Evolutionary conservation across 2,329 filamentous ascomycete species (phyloP).

Genomic region (Gremmenia infestans): DNA sequence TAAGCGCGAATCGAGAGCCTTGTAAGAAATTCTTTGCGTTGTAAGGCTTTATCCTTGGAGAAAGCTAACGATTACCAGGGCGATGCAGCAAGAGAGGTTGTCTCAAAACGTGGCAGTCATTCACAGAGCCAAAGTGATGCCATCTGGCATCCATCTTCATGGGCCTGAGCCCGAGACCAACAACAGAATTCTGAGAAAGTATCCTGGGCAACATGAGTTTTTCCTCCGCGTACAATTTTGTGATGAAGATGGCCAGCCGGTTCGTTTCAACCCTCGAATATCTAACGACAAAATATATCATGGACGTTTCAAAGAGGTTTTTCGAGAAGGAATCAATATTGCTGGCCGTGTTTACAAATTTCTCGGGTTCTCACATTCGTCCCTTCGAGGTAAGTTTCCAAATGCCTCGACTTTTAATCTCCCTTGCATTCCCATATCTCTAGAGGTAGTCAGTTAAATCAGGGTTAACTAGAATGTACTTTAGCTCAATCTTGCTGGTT

Average conservation of each 20-base stretch:
- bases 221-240: conserved; percentile 69
- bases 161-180: conserved; percentile 63
- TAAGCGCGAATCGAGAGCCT: conserved; percentile 19
- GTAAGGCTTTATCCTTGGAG: neutral
- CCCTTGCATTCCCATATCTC: too few species aligned
- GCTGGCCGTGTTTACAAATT: conserved; percentile 61
- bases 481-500: conserved; percentile 64
- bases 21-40: neutral
- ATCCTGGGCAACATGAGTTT: conserved; percentile 50
- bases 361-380: conserved; percentile 76
- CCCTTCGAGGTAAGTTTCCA: conserved; percentile 45
- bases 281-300: conserved; percentile 49
- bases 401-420: neutral
- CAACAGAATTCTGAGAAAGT: conserved; percentile 68
- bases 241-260: conserved; percentile 65
- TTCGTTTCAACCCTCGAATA: conserved; percentile 52
- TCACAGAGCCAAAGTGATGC: conserved; percentile 44
- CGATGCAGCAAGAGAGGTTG: conserved; percentile 9
- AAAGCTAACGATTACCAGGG: conserved; percentile 14
- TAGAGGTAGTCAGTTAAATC: too few species aligned
- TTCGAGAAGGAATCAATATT: conserved; percentile 56
- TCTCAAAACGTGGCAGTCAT: conserved; percentile 24
- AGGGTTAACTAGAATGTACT: neutral
- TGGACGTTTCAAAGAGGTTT: conserved; percentile 53
- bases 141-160: conserved; percentile 49